phyloP scores from a whole-genome alignment of 2,329 filamentous ascomycete species.

The Fusarium burgessii region DNA sequence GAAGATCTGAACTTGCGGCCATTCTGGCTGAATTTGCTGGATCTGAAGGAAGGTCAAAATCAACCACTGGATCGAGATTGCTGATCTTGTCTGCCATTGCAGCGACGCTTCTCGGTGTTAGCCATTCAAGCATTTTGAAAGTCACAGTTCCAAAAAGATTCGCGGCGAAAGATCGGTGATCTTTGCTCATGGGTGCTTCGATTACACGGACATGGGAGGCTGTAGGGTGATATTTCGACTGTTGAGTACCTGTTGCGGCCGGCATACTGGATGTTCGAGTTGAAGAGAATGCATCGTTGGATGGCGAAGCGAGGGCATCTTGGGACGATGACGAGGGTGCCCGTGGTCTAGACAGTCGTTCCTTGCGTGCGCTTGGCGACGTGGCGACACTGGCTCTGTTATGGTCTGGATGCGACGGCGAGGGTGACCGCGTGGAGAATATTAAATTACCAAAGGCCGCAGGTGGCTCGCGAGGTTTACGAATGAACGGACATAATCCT shows the following conservation, averaged over 20 bases:
- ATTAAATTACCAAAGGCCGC: conserved; percentile 61
- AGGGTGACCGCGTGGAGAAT: conserved; percentile 52
- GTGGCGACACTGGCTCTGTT: conserved; percentile 21
- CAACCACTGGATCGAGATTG: conserved; percentile 9
- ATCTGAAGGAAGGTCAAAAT: conserved; percentile 1
- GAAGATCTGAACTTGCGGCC: neutral
- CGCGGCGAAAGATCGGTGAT: conserved; percentile 70
- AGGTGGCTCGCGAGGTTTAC: conserved; percentile 56
- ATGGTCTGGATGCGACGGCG: conserved; percentile 36
- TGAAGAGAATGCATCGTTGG: neutral
- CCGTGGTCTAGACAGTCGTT: conserved; percentile 6
- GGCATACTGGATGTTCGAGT: neutral
- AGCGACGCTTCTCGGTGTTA: conserved; percentile 69
- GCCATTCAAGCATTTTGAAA: conserved; percentile 78
- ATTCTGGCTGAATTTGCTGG: neutral
- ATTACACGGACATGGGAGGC: conserved; percentile 53
- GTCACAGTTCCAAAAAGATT: conserved; percentile 74
- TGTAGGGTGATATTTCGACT: neutral
- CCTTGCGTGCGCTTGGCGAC: conserved; percentile 13
- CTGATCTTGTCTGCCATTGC: conserved; percentile 58
- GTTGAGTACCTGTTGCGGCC: neutral
- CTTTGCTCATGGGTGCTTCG: conserved; percentile 63
- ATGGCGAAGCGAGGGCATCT: neutral
- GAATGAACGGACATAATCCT: conserved; percentile 71
- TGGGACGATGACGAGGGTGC: conserved; percentile 18